A percentile compares a stretch with the other conserved stretches of the same genome.
phyloP scores from a whole-genome alignment of 2,329 filamentous ascomycete genomes.

The Plectosphaerella cucumerina region DNA sequence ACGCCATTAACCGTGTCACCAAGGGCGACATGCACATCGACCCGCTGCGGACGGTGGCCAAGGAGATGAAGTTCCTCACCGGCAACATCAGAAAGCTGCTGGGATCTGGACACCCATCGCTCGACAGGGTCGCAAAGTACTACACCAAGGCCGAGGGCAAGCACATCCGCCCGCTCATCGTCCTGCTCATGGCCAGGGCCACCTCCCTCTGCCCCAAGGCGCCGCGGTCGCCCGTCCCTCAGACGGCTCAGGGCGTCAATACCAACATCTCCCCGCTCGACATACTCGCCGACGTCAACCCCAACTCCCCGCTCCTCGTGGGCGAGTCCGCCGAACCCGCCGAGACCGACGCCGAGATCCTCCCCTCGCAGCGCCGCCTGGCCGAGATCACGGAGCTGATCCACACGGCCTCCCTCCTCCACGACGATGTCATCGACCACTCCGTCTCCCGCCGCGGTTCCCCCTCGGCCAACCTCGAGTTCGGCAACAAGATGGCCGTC shows the following conservation, averaged over 20 bases:
- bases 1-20: slow-evolving; percentile 58
- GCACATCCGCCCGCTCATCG: slow-evolving; percentile 89
- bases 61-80: slow-evolving; percentile 94
- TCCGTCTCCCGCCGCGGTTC: slow-evolving; percentile 78
- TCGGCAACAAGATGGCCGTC: slow-evolving; percentile 99
- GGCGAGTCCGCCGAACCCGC: slow-evolving; percentile 34
- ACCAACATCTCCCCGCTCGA: slow-evolving; percentile 49
- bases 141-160: slow-evolving; percentile 97
- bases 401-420: slow-evolving; percentile 91
- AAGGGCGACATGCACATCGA: slow-evolving; percentile 73
- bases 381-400: slow-evolving; percentile 98
- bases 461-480: slow-evolving; percentile 87
- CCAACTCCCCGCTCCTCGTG: slow-evolving; percentile 46
- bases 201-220: slow-evolving; percentile 72
- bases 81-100: slow-evolving; percentile 92
- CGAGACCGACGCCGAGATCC: slow-evolving; percentile 59
- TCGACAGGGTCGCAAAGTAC: slow-evolving; percentile 96
- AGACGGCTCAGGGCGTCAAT: slow-evolving; percentile 44
- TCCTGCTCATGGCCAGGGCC: slow-evolving; percentile 93
- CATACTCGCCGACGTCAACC: slow-evolving; percentile 78
- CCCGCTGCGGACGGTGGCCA: slow-evolving; percentile 83
- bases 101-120: slow-evolving; percentile 87
- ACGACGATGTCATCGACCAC: slow-evolving; percentile 97
- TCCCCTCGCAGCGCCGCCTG: slow-evolving; percentile 87
- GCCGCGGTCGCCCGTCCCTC: slow-evolving; percentile 30